A percentile compares a stretch with the other conserved stretches of the same genome.
Evolutionary conservation across 148 eudicot genomes (phyloP).

Genomic region (Rhododendron kiyosumense): DNA sequence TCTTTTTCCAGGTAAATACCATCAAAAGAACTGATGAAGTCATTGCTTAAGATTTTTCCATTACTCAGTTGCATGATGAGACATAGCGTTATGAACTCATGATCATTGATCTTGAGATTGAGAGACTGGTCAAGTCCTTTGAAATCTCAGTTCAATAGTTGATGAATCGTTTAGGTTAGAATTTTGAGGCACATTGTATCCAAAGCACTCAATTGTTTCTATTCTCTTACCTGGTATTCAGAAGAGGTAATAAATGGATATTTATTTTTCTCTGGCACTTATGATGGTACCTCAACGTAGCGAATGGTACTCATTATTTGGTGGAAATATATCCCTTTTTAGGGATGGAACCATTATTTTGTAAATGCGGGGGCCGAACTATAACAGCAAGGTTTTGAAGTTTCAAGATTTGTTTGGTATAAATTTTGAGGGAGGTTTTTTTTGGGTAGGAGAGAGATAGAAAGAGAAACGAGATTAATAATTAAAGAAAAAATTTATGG

Average conservation of each 20-base stretch:
- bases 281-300: not conserved
- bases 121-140: not conserved
- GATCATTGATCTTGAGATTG: not conserved
- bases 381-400: too few species aligned
- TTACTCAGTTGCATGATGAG: not conserved
- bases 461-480: too few species aligned
- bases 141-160: not conserved
- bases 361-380: too few species aligned
- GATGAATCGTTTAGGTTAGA: not conserved
- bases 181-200: not conserved
- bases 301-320: not conserved
- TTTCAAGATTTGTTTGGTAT: too few species aligned
- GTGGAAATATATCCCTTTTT: not conserved
- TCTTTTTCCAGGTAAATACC: conserved; percentile 78
- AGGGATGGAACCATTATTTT: too few species aligned
- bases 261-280: not conserved
- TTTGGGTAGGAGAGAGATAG: too few species aligned
- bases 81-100: not conserved
- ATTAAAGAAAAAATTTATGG: too few species aligned
- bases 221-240: not conserved
- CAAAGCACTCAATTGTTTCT: not conserved
- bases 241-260: not conserved
- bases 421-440: too few species aligned
- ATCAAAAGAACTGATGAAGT: not conserved
- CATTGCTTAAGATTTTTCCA: not conserved